These are phyloP conservation scores for Sanghuangporus sanghuang DNA, from an alignment of 1,284 basidiomycete genomes.

Conservation along the genomic window DNA sequence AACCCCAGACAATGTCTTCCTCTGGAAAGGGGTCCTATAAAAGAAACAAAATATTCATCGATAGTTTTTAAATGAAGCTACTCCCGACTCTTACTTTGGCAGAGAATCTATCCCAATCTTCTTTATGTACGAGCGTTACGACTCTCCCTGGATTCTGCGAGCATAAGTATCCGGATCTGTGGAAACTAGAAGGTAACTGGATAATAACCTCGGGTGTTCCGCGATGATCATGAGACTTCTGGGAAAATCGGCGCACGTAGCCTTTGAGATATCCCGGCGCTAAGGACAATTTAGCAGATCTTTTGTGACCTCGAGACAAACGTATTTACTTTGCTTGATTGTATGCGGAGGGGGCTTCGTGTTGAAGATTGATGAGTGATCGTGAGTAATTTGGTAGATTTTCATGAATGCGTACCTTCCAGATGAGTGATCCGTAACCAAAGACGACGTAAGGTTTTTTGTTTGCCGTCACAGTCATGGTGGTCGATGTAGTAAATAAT, in stretches of 20 bases:
- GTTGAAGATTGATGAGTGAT: neutral
- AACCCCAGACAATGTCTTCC: slow-evolving; percentile 82
- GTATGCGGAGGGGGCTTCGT: slow-evolving; percentile 69
- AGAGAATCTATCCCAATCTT: slow-evolving; percentile 77
- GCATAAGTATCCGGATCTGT: neutral
- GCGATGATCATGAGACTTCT: slow-evolving; percentile 83
- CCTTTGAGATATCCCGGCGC: slow-evolving; percentile 81
- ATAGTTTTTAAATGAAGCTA: neutral
- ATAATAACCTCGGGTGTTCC: slow-evolving; percentile 66
- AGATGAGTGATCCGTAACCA: slow-evolving; percentile 79
- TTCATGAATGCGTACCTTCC: slow-evolving; percentile 47
- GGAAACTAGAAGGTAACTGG: neutral
- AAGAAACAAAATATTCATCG: neutral
- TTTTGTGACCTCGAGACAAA: neutral
- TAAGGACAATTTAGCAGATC: slow-evolving; percentile 23
- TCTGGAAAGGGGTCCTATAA: slow-evolving; percentile 68
- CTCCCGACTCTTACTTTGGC: slow-evolving; percentile 39
- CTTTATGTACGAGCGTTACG: slow-evolving; percentile 80
- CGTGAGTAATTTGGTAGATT: neutral
- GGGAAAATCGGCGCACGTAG: slow-evolving; percentile 82
- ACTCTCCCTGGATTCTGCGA: slow-evolving; percentile 74
- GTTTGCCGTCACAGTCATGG: neutral
- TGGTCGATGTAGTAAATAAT: neutral
- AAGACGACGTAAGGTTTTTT: slow-evolving; percentile 57
- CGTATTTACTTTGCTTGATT: slow-evolving; percentile 44